Percentiles rank a stretch among this genome's conserved stretches.
These are phyloP conservation scores for Viola pubescens DNA, from an alignment of 441 rosid genomes.

Conservation along the genomic window DNA sequence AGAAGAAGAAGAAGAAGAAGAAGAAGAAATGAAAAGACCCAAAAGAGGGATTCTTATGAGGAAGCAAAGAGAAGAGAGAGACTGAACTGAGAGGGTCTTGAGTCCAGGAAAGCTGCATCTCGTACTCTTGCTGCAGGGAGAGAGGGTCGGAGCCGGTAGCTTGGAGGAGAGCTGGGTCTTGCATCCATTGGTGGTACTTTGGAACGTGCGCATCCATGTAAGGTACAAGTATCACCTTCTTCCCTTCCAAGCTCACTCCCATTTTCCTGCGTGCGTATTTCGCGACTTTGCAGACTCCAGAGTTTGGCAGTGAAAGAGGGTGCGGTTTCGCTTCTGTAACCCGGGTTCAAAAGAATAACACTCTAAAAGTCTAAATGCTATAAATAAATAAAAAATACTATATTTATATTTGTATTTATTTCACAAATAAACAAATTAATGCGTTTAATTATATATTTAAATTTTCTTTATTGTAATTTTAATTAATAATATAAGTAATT, in stretches of 20 bases:
- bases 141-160: constrained; percentile 94
- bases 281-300: too few relatives aligned
- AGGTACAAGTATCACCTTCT: constrained; percentile 64
- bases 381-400: too few relatives aligned
- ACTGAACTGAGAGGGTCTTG: constrained; percentile 73
- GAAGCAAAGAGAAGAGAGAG: background rate
- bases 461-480: too few relatives aligned
- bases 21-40: background rate
- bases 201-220: constrained; percentile 78
- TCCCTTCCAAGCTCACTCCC: constrained; percentile 70
- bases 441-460: too few relatives aligned
- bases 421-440: too few relatives aligned
- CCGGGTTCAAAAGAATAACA: too few relatives aligned
- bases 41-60: too few relatives aligned
- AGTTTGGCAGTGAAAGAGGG: too few relatives aligned
- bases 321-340: too few relatives aligned
- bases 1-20: background rate
- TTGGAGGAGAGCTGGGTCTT: constrained; percentile 68
- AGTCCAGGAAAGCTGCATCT: constrained; percentile 84
- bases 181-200: constrained; percentile 85
- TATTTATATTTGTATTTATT: too few relatives aligned
- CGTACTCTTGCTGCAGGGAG: constrained; percentile 65
- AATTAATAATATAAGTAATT: too few relatives aligned
- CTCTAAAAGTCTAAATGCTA: too few relatives aligned
- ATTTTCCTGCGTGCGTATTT: background rate